A percentile compares a stretch with the other conserved stretches of the same genome.
Conservation (phyloP, 768 basidiomycete species). For the Dendrothele bispora region DNA sequence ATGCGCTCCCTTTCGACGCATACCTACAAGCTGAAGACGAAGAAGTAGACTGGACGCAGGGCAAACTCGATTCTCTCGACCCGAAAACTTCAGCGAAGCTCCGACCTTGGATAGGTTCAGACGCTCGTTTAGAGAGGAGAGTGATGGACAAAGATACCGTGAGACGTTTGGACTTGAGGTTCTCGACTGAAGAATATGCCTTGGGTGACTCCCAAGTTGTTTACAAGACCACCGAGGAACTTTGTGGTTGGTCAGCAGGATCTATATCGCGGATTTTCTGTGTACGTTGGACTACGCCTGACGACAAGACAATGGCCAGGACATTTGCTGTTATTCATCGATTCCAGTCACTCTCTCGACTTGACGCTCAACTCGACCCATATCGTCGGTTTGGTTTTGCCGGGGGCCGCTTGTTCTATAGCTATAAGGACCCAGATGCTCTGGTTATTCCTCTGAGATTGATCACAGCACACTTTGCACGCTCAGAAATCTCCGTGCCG, state of each 20-base stretch:
- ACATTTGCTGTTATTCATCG: slow-evolving; percentile 5
- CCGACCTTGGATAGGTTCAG: too few relatives aligned
- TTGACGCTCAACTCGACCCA: slow-evolving; percentile 2
- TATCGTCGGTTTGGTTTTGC: slow-evolving; percentile 9
- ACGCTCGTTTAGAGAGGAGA: too few relatives aligned
- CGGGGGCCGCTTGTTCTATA: slow-evolving; percentile 16
- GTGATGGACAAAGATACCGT: neutral
- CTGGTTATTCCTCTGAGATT: neutral
- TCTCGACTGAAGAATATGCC: neutral
- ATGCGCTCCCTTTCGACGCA: slow-evolving; percentile 13
- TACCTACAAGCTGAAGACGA: neutral
- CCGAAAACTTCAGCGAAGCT: too few relatives aligned
- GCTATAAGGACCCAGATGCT: neutral
- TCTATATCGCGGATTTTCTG: slow-evolving; percentile 9
- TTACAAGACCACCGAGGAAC: neutral
- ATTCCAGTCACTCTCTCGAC: neutral
- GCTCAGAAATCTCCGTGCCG: neutral
- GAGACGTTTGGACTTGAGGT: neutral
- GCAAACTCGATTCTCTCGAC: too few relatives aligned
- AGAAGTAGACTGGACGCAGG: neutral
- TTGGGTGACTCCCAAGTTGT: slow-evolving; percentile 9
- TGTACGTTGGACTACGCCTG: slow-evolving; percentile 1
- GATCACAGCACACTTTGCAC: neutral
- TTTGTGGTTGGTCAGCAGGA: slow-evolving; percentile 8
- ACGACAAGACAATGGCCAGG: neutral